Percentiles rank a stretch among this genome's conserved stretches.
Conservation (phyloP, 176 grass and related monocot species). For the Bromus sterilis region DNA sequence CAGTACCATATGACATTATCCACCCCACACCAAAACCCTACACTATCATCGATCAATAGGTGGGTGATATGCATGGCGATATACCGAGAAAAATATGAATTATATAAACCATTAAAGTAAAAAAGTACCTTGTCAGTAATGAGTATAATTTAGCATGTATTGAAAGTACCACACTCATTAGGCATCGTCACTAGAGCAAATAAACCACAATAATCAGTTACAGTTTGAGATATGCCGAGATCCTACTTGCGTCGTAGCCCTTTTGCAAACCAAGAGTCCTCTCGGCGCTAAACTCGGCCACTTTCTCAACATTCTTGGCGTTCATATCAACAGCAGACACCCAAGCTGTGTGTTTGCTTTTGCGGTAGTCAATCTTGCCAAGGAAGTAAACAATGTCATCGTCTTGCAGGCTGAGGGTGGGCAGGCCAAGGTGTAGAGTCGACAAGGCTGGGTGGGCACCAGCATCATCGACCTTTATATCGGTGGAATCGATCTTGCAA, state of each 20-base stretch:
- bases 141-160: not conserved
- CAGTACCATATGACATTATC: too few species aligned
- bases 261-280: not conserved
- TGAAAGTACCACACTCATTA: not conserved
- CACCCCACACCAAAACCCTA: too few species aligned
- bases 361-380: not conserved
- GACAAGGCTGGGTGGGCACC: not conserved
- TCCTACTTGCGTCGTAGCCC: not conserved
- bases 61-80: too few species aligned
- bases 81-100: too few species aligned
- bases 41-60: too few species aligned
- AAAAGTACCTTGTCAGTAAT: too few species aligned
- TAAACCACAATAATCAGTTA: not conserved
- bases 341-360: not conserved
- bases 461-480: not conserved
- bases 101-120: too few species aligned
- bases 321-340: not conserved
- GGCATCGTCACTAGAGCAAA: not conserved
- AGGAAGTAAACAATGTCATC: not conserved
- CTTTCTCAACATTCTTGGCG: not conserved
- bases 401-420: not conserved
- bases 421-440: not conserved
- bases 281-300: not conserved
- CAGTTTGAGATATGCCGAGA: not conserved
- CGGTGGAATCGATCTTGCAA: not conserved